These are phyloP conservation scores for Firmiana major DNA, from an alignment of 345 rosid species.

Conservation along the genomic window DNA sequence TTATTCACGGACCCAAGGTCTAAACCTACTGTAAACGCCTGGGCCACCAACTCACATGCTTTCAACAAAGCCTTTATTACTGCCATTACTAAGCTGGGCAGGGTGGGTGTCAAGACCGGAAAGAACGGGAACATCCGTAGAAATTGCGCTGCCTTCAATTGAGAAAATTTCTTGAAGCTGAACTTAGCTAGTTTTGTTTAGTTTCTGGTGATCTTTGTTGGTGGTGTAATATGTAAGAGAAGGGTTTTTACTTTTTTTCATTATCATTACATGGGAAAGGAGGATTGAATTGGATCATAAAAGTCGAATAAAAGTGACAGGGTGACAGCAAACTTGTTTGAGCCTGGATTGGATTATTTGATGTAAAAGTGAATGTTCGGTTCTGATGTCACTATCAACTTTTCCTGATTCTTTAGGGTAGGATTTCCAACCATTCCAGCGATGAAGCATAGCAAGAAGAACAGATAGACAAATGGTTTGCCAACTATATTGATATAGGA, in stretches of 20 bases:
- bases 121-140: slow-evolving; percentile 56
- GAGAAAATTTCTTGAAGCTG: not conserved
- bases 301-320: not conserved
- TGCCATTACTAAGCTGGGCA: slow-evolving; percentile 75
- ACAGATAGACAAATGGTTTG: not conserved
- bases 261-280: not conserved
- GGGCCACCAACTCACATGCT: slow-evolving; percentile 44
- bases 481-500: not conserved
- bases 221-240: not conserved
- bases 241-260: not conserved
- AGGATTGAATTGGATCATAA: not conserved
- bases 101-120: slow-evolving; percentile 65
- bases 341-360: no score
- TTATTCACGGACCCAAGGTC: slow-evolving; percentile 61
- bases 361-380: not conserved
- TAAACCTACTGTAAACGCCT: slow-evolving; percentile 47
- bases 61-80: slow-evolving; percentile 50
- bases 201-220: not conserved
- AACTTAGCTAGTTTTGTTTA: not conserved
- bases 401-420: not conserved
- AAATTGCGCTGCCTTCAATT: slow-evolving; percentile 50
- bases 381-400: not conserved
- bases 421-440: not conserved
- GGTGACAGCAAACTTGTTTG: not conserved
- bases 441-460: not conserved